phyloP scores from a whole-genome alignment of 305 asterid species.

The Solanum hybrid region DNA sequence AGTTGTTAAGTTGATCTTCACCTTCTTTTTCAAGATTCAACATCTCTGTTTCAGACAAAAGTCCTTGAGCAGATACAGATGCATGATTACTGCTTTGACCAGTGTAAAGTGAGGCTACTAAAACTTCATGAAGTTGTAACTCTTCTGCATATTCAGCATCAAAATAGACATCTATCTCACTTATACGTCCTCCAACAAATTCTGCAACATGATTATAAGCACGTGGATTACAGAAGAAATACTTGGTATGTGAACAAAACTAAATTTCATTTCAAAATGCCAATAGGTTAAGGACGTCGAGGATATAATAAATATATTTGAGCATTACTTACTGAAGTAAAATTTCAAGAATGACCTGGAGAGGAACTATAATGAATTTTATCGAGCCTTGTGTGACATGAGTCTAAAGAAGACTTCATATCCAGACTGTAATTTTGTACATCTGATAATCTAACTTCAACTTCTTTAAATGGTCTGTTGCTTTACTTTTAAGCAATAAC shows the following conservation, averaged over 20 bases:
- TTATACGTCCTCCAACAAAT: background rate
- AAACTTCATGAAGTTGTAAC: slow-evolving; percentile 36
- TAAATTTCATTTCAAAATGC: background rate
- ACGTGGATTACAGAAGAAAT: background rate
- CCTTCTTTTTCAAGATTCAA: slow-evolving; percentile 7
- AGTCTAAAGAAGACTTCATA: background rate
- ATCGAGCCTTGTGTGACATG: background rate
- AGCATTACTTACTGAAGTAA: background rate
- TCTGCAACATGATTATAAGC: background rate
- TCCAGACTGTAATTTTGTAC: background rate
- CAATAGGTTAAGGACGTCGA: background rate
- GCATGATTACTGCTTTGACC: slow-evolving; percentile 10
- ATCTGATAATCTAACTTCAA: background rate
- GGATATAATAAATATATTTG: background rate
- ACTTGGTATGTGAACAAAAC: background rate
- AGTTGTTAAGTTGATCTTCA: slow-evolving; percentile 8
- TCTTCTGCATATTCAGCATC: slow-evolving; percentile 40
- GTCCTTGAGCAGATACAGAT: slow-evolving; percentile 28
- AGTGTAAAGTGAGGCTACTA: slow-evolving; percentile 28
- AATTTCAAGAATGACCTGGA: background rate
- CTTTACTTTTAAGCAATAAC: background rate
- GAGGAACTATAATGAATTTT: background rate
- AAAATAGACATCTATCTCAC: background rate
- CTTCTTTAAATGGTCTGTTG: background rate
- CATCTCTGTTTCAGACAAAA: background rate